Evolutionary conservation across 2,329 filamentous ascomycete genomes (phyloP), one percentile per base, ranked within the genome.

Genomic region (Fusarium brevicatenulatum): DNA sequence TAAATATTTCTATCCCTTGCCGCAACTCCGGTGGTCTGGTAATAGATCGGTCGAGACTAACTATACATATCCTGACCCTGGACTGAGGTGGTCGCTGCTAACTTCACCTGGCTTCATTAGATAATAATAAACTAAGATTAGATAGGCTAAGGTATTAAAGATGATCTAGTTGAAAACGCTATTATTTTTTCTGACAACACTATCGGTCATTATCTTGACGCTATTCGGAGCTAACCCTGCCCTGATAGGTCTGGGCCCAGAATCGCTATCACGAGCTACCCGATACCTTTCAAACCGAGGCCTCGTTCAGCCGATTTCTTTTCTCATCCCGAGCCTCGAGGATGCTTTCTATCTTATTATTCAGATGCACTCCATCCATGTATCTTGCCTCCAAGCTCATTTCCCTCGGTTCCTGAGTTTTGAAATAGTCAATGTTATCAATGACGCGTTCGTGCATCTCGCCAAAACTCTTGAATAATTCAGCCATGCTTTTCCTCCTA

Each of bases 381-480:
- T 36, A 52, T 25, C 12, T 11, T 21, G n/a, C n/a, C 49, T 52
- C 12, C 9, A 36, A 7, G 15, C 10, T 19, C 15, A 25, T n/a
- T 15, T 36, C 30, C 12, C 6, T 52, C 4, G n/a, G 4, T 11
- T 52, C 30, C 9, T 9, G n/a, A 21, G 3, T 1, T 15, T 2
- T 36, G 0, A 52, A 9, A 11, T 52, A 52, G 3, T 15, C 30
- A 1, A 36, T 3, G 18, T 3, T 21, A 19, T 52, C 3, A 2
- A 52, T 6, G 6, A 12, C 18, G 12, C 49, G 30, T 13, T 52
- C 16, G 4, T 52, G 30, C 30, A 52, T 36, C 9, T 52, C 2
- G 3, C 5, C 16, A 25, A 36, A 7, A 25, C 0, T 11, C 8
- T 36, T n/a, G 25, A 36, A 7, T 6, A 52, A 19, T 1, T 2